Percentiles rank a stretch among this genome's conserved stretches.
These are phyloP conservation scores for Trypethelium eluteriae DNA, from an alignment of 495 filamentous ascomycete genomes.

Conservation along the genomic window DNA sequence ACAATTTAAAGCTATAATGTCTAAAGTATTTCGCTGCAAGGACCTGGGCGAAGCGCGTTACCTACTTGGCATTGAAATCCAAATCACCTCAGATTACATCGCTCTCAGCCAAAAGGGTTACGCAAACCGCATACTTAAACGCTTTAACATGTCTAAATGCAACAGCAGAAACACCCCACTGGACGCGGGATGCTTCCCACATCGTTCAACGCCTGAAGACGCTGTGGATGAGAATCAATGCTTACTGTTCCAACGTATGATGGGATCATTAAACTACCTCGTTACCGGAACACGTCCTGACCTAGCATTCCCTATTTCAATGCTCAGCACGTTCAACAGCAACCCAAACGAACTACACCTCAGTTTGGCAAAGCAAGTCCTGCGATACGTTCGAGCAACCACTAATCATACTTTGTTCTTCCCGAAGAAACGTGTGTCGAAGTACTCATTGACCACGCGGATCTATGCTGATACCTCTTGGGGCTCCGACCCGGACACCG, in stretches of 20 bases:
- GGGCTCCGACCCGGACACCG: slow-evolving; percentile 16
- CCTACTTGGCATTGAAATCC: slow-evolving; percentile 10
- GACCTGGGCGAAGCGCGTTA: not conserved
- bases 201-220: not conserved
- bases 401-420: not conserved
- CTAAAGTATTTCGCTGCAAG: slow-evolving; percentile 11
- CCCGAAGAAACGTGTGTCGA: slow-evolving; percentile 1
- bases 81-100: not conserved
- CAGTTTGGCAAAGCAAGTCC: not conserved
- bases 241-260: not conserved
- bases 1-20: slow-evolving; percentile 5
- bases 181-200: not conserved
- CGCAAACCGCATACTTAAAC: not conserved
- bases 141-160: not conserved
- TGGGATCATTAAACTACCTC: slow-evolving; percentile 12
- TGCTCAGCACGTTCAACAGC: slow-evolving; percentile 11
- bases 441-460: not conserved
- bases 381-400: slow-evolving; percentile 3
- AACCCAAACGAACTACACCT: slow-evolving; percentile 13
- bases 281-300: slow-evolving; percentile 2
- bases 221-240: not conserved
- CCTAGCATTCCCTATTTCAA: slow-evolving; percentile 11
- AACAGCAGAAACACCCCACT: not conserved
- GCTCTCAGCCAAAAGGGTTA: not conserved
- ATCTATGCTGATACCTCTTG: slow-evolving; percentile 16